Percentiles rank a stretch among this genome's conserved stretches.
phyloP scores from a whole-genome alignment of 768 basidiomycete genomes.

The Russula abietina region DNA sequence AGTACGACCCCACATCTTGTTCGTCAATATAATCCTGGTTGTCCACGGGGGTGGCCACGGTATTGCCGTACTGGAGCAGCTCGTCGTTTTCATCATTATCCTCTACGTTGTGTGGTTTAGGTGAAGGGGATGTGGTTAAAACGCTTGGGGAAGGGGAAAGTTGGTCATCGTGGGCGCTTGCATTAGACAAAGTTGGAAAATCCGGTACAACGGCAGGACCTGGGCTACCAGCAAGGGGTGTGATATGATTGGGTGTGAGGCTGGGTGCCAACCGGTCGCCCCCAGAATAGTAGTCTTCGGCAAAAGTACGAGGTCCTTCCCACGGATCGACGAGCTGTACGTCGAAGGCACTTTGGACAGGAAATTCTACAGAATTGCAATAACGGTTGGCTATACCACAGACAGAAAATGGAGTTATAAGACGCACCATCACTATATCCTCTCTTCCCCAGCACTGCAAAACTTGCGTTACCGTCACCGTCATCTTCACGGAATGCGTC shows the following conservation, averaged over 20 bases:
- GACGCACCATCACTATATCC: conserved; percentile 40
- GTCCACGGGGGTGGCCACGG: neutral
- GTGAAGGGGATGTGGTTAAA: conserved; percentile 1
- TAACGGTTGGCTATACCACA: neutral
- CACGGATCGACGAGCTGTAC: conserved; percentile 38
- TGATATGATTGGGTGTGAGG: conserved; percentile 23
- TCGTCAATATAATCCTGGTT: neutral
- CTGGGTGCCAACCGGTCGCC: conserved; percentile 32
- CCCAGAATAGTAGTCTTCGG: conserved; percentile 42
- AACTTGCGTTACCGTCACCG: conserved; percentile 26
- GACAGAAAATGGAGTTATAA: neutral
- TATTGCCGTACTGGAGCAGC: neutral
- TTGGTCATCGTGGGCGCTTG: neutral
- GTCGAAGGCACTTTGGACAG: conserved; percentile 2
- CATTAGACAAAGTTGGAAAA: neutral
- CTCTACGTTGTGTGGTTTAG: neutral
- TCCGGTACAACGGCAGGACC: neutral
- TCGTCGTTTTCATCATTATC: neutral
- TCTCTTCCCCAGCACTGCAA: conserved; percentile 31
- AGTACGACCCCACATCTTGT: neutral
- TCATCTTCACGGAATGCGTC: conserved; percentile 4
- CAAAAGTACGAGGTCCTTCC: conserved; percentile 36
- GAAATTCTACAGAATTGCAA: conserved; percentile 2
- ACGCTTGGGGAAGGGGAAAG: conserved; percentile 5
- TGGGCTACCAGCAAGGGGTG: conserved; percentile 14